Evolutionary conservation across 2,329 filamentous ascomycete genomes (phyloP).

Genomic region (Curvularia sp.): DNA sequence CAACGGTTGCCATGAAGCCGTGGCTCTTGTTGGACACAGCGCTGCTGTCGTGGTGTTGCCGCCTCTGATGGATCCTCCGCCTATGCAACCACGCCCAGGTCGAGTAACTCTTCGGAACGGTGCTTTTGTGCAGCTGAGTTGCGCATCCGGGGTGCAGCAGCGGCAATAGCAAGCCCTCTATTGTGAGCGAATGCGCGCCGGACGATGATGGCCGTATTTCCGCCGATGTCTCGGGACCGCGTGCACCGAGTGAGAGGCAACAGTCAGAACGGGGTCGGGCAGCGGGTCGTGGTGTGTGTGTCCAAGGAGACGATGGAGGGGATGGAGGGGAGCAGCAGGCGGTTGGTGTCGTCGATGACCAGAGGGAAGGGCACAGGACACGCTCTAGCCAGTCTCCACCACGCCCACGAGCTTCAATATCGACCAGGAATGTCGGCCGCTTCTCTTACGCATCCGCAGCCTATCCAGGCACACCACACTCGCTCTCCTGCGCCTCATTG

Average conservation of each 20-base stretch:
- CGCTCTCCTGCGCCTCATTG: slow-evolving; percentile 21
- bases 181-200: slow-evolving; percentile 26
- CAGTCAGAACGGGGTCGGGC: slow-evolving; percentile 12
- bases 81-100: slow-evolving; percentile 12
- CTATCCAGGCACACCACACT: slow-evolving; percentile 16
- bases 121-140: slow-evolving; percentile 17
- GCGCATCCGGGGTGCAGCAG: slow-evolving; percentile 29
- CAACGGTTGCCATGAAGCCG: slow-evolving; percentile 47
- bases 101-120: not conserved
- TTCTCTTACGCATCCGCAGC: slow-evolving; percentile 9
- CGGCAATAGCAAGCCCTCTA: slow-evolving; percentile 18
- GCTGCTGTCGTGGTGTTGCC: slow-evolving; percentile 23
- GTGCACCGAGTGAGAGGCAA: slow-evolving; percentile 11
- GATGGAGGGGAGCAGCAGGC: slow-evolving; percentile 27
- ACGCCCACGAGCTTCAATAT: slow-evolving; percentile 20
- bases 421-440: slow-evolving; percentile 10
- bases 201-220: slow-evolving; percentile 18
- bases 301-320: slow-evolving; percentile 7
- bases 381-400: slow-evolving; percentile 19
- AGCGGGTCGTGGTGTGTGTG: slow-evolving; percentile 23
- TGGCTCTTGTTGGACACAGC: slow-evolving; percentile 23
- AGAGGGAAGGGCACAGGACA: slow-evolving; percentile 21
- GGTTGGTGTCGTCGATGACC: slow-evolving; percentile 23
- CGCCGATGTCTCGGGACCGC: slow-evolving; percentile 41
- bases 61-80: slow-evolving; percentile 18